Evolutionary conservation across 352 stramenopile species (phyloP).

Genomic region (Pythium dissimile): DNA sequence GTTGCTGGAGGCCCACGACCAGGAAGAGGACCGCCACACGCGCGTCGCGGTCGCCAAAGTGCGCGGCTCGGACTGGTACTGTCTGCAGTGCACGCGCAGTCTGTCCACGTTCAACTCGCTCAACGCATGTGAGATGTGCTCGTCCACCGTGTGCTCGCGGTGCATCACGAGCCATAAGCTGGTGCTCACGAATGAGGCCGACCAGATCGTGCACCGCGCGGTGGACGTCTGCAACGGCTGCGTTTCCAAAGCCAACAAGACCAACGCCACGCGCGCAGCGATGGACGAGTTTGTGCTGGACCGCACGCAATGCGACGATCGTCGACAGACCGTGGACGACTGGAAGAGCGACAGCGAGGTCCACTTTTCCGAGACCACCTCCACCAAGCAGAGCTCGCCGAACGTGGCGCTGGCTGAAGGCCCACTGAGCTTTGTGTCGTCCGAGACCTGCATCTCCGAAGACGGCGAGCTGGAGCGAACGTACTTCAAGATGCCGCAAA

Average conservation of each 20-base stretch:
- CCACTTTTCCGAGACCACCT: background rate
- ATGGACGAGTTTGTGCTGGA: background rate
- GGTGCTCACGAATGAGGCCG: background rate
- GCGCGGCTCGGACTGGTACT: background rate
- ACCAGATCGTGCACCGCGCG: background rate
- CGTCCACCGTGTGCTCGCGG: background rate
- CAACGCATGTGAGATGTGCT: background rate
- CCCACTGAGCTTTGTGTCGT: background rate
- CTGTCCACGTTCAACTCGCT: background rate
- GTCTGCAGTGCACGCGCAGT: background rate
- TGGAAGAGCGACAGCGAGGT: background rate
- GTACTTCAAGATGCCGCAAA: too few species aligned
- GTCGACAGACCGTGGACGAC: background rate
- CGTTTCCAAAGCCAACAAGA: background rate
- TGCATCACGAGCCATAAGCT: constrained; percentile 2
- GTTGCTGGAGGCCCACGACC: background rate
- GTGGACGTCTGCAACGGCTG: background rate
- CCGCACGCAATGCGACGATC: background rate
- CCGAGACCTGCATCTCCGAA: background rate
- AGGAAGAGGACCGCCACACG: background rate
- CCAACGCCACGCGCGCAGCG: background rate
- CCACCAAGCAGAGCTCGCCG: background rate
- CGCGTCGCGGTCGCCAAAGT: background rate
- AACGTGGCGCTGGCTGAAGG: background rate
- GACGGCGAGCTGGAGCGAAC: background rate